These are phyloP conservation scores for Cantharellus cinnabarinus DNA, from an alignment of 768 basidiomycete genomes.

Conservation along the genomic window DNA sequence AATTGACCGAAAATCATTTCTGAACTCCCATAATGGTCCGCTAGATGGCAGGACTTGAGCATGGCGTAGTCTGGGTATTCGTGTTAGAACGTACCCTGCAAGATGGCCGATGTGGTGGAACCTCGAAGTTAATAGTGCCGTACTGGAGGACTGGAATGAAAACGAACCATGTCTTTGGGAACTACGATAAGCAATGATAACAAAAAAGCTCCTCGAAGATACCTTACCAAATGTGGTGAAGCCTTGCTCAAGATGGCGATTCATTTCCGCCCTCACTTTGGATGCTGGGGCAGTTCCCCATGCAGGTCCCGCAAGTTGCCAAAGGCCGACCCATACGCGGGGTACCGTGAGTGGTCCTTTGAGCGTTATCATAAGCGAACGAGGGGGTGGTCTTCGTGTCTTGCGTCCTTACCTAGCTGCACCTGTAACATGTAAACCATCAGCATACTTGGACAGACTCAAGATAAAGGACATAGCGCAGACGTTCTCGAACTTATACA, in stretches of 20 bases:
- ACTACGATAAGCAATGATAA: background rate
- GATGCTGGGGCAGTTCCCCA: constrained; percentile 58
- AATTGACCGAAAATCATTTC: constrained; percentile 49
- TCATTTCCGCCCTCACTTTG: constrained; percentile 50
- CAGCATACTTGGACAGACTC: no score
- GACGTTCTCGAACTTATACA: no score
- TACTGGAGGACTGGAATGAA: background rate
- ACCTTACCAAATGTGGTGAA: constrained; percentile 32
- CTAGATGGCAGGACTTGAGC: constrained; percentile 12
- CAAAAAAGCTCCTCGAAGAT: background rate
- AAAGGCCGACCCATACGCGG: constrained; percentile 57
- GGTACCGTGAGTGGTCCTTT: constrained; percentile 19
- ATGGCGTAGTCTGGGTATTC: background rate
- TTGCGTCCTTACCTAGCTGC: background rate
- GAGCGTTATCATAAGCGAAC: no score
- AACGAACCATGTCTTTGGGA: background rate
- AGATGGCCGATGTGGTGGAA: no score
- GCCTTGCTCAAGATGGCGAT: constrained; percentile 35
- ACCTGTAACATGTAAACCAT: background rate
- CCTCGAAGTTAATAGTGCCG: no score
- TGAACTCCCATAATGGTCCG: constrained; percentile 74
- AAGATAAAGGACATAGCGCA: no score
- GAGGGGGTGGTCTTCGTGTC: no score
- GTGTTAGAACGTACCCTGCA: background rate
- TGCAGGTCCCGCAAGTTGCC: constrained; percentile 72